Evolutionary conservation across 2,329 filamentous ascomycete genomes (phyloP).

Genomic region (Teratosphaeria pseudoeucalypti): DNA sequence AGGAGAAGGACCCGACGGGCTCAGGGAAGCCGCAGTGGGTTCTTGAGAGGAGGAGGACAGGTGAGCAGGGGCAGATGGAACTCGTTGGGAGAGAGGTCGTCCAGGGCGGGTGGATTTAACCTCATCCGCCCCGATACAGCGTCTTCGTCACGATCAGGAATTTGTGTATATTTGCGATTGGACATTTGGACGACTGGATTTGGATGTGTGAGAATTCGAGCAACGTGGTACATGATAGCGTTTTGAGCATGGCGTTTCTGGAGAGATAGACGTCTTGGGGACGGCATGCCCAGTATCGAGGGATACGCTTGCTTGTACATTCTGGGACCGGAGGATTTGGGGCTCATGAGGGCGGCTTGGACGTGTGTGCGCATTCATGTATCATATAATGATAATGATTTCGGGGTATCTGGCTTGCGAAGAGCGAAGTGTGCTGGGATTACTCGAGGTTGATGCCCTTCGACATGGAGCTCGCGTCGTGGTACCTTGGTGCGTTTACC

Average conservation of each 20-base stretch:
- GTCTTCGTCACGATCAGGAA: neutral
- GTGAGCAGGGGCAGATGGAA: conserved; percentile 54
- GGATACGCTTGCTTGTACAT: neutral
- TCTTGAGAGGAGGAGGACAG: conserved; percentile 56
- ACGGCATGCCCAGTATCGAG: neutral
- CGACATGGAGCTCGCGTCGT: no score
- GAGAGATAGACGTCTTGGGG: neutral
- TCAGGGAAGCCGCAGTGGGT: conserved; percentile 54
- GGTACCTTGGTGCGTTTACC: no score
- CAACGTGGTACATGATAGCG: neutral
- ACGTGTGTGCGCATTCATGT: no score
- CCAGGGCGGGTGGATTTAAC: conserved; percentile 37
- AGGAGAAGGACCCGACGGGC: conserved; percentile 50
- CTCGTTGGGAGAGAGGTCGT: conserved; percentile 56
- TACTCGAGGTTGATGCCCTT: neutral
- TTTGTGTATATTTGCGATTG: neutral
- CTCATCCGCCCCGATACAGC: neutral
- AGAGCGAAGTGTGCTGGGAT: no score
- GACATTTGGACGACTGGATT: neutral
- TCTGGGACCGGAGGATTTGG: neutral
- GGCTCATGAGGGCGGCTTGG: no score
- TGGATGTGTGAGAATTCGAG: neutral
- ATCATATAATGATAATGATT: no score
- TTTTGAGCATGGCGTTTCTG: neutral
- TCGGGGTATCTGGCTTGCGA: no score